Percentiles rank a stretch among this genome's conserved stretches.
Conservation (phyloP, 192 early-diverging fungal genomes). For the Dissophora globulifera region DNA sequence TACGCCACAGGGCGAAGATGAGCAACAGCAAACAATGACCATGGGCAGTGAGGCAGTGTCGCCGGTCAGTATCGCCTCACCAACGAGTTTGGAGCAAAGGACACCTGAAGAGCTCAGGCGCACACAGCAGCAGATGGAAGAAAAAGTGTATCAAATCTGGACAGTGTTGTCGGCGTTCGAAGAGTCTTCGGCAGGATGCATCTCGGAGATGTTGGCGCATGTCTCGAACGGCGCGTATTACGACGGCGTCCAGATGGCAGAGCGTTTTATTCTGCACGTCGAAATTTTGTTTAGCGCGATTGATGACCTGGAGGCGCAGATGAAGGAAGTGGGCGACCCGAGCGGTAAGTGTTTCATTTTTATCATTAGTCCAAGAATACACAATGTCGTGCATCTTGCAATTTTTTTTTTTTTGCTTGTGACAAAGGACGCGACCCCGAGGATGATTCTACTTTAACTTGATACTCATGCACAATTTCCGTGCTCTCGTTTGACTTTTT, state of each 20-base stretch:
- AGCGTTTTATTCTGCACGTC: slow-evolving; percentile 91
- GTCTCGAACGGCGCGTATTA: slow-evolving; percentile 86
- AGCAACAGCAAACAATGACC: slow-evolving; percentile 1
- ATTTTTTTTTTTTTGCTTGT: no score
- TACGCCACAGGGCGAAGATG: slow-evolving; percentile 30
- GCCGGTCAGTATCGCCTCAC: background rate
- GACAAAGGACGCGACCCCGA: no score
- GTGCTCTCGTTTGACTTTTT: background rate
- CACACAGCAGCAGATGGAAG: slow-evolving; percentile 79
- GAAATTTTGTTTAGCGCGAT: slow-evolving; percentile 91
- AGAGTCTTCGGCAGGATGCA: slow-evolving; percentile 96
- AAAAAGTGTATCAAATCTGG: slow-evolving; percentile 91
- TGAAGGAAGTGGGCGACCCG: slow-evolving; percentile 33
- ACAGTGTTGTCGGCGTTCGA: slow-evolving; percentile 94
- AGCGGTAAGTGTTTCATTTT: no score
- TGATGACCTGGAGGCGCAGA: slow-evolving; percentile 82
- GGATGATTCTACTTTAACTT: background rate
- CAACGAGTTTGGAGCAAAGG: slow-evolving; percentile 28
- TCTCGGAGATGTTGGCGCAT: slow-evolving; percentile 93
- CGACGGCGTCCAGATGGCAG: slow-evolving; percentile 84
- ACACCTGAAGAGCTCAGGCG: slow-evolving; percentile 60
- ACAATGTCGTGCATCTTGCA: no score
- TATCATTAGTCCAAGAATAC: no score
- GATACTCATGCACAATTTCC: background rate
- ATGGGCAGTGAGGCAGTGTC: background rate